phyloP scores from a whole-genome alignment of 768 basidiomycete genomes.

The Boletus subparvulus region DNA sequence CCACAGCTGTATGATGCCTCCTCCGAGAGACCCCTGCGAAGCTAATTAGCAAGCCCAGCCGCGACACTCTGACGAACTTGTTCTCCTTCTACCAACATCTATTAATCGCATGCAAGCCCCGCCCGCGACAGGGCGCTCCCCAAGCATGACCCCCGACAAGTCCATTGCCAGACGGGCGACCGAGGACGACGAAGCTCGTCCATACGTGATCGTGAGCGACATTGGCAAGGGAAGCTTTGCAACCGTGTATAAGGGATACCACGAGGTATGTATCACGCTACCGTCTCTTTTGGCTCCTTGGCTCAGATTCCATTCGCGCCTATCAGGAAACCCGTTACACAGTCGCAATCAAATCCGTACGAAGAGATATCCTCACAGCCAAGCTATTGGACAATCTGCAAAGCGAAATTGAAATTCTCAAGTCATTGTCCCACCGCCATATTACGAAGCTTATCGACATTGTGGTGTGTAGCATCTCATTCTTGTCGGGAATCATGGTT shows the following conservation, averaged over 20 bases:
- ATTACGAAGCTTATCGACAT: slow-evolving; percentile 93
- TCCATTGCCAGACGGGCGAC: slow-evolving; percentile 25
- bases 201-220: slow-evolving; percentile 73
- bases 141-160: slow-evolving; percentile 31
- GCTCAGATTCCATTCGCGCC: slow-evolving; percentile 1
- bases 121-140: slow-evolving; percentile 20
- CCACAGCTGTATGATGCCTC: slow-evolving; percentile 18
- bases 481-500: not conserved
- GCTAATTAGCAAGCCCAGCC: slow-evolving; percentile 27
- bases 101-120: slow-evolving; percentile 18
- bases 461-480: slow-evolving; percentile 53
- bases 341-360: slow-evolving; percentile 95
- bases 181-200: slow-evolving; percentile 71
- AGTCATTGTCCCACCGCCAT: slow-evolving; percentile 88
- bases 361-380: slow-evolving; percentile 78
- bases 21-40: slow-evolving; percentile 22
- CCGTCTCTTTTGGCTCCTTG: not conserved
- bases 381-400: slow-evolving; percentile 98
- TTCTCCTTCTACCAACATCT: slow-evolving; percentile 16
- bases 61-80: not conserved
- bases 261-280: slow-evolving; percentile 58
- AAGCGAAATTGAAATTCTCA: slow-evolving; percentile 95
- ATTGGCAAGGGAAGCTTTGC: slow-evolving; percentile 95
- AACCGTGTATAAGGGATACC: slow-evolving; percentile 92
- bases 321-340: slow-evolving; percentile 69